Evolutionary conservation across 2,329 filamentous ascomycete genomes (phyloP).

Genomic region (Ophiostoma angusticollis): DNA sequence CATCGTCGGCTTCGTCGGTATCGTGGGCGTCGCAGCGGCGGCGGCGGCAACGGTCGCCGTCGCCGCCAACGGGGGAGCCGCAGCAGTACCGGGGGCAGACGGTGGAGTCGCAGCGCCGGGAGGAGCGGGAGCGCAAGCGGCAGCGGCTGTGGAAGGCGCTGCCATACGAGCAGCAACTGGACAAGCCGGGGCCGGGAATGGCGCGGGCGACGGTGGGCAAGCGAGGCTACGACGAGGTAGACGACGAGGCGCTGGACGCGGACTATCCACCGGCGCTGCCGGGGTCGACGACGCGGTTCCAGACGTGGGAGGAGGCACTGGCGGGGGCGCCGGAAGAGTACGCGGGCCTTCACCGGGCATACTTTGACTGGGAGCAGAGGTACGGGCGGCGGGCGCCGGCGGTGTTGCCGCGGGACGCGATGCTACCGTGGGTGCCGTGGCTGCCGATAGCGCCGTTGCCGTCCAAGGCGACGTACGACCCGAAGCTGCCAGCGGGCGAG

Average conservation of each 20-base stretch:
- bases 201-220: background rate
- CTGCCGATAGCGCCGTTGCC: background rate
- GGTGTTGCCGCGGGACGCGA: background rate
- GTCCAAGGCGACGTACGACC: background rate
- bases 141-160: background rate
- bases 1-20: too few species aligned
- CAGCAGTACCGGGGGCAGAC: too few species aligned
- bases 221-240: too few species aligned
- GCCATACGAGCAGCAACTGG: constrained; percentile 2
- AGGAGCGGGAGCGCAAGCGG: background rate
- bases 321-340: constrained; percentile 1
- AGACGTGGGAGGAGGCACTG: background rate
- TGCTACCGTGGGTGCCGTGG: constrained; percentile 1
- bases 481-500: background rate
- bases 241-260: background rate
- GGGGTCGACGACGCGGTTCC: background rate
- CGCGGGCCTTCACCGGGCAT: background rate
- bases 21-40: too few species aligned
- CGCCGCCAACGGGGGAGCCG: too few species aligned
- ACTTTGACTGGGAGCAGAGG: constrained; percentile 4
- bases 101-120: too few species aligned
- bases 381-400: constrained; percentile 4
- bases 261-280: background rate
- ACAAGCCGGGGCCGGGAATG: constrained; percentile 5
- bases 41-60: too few species aligned